These are phyloP conservation scores for Dissophora ornata DNA, from an alignment of 192 early-diverging fungal species.

Conservation along the genomic window DNA sequence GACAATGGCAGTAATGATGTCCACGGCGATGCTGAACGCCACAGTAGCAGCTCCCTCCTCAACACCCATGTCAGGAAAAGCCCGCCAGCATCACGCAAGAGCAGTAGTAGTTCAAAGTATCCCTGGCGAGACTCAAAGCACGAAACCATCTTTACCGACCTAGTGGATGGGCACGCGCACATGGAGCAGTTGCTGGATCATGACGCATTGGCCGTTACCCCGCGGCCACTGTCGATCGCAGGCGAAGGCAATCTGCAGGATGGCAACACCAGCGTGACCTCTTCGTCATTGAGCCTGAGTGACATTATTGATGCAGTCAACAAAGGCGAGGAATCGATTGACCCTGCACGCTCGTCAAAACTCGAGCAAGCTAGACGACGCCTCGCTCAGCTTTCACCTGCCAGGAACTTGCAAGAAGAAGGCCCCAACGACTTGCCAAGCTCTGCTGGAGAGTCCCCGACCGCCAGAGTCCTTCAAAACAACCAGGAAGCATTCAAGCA, in stretches of 20 bases:
- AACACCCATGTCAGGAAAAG: constrained; percentile 9
- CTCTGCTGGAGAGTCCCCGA: neutral
- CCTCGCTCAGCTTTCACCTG: constrained; percentile 17
- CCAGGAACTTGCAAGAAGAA: neutral
- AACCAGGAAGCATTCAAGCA: constrained; percentile 26
- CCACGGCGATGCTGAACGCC: neutral
- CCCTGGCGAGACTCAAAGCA: constrained; percentile 42
- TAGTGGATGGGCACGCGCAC: constrained; percentile 12
- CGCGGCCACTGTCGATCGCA: constrained; percentile 6
- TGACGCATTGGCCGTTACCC: neutral
- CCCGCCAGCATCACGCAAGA: constrained; percentile 4
- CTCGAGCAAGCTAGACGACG: constrained; percentile 23
- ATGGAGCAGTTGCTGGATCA: constrained; percentile 17
- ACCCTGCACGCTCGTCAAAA: constrained; percentile 20
- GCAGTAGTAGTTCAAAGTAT: constrained; percentile 13
- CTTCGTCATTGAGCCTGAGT: constrained; percentile 21
- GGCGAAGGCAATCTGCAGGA: neutral
- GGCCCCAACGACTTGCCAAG: neutral
- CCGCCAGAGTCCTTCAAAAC: constrained; percentile 3
- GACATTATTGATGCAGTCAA: constrained; percentile 35
- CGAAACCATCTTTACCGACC: constrained; percentile 31
- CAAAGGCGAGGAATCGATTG: constrained; percentile 15
- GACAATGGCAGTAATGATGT: neutral
- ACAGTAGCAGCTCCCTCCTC: constrained; percentile 5
- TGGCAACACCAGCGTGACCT: neutral